These are phyloP conservation scores for Amylocystis lapponica DNA, from an alignment of 768 basidiomycete genomes.

Conservation along the genomic window DNA sequence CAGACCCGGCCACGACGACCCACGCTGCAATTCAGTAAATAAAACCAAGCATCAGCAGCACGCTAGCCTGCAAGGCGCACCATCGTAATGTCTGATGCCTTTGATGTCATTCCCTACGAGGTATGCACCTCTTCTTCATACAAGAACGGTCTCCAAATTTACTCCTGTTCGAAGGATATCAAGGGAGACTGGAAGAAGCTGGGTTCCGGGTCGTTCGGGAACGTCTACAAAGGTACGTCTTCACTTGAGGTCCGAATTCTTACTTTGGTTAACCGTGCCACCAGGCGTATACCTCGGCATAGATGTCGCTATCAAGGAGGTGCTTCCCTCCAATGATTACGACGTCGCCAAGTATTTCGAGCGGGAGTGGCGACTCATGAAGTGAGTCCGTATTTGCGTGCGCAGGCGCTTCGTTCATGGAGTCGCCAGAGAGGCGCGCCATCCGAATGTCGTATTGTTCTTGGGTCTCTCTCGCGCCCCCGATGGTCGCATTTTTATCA, in stretches of 20 bases:
- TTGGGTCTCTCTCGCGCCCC: constrained; percentile 84
- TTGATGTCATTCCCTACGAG: constrained; percentile 86
- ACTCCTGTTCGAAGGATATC: constrained; percentile 55
- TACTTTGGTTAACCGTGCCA: constrained; percentile 1
- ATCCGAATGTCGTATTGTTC: constrained; percentile 91
- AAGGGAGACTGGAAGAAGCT: constrained; percentile 84
- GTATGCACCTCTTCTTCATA: constrained; percentile 32
- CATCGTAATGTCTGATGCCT: constrained; percentile 77
- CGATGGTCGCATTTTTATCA: constrained; percentile 85
- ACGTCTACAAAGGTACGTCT: constrained; percentile 78
- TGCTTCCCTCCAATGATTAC: constrained; percentile 85
- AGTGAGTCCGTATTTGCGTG: constrained; percentile 45
- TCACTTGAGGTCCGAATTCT: neutral
- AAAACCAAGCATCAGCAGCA: no score
- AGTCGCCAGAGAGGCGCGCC: constrained; percentile 75
- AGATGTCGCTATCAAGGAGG: constrained; percentile 95
- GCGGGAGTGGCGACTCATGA: constrained; percentile 98
- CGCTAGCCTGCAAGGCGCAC: no score
- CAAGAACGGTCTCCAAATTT: neutral
- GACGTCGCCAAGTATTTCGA: constrained; percentile 98
- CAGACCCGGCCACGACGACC: neutral
- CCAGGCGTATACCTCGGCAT: constrained; percentile 88
- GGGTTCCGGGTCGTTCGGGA: constrained; percentile 90
- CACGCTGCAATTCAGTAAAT: no score
- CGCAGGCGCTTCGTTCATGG: no score